phyloP scores from a whole-genome alignment of 2,329 filamentous ascomycete genomes.

The Aspergillus ibericus region DNA sequence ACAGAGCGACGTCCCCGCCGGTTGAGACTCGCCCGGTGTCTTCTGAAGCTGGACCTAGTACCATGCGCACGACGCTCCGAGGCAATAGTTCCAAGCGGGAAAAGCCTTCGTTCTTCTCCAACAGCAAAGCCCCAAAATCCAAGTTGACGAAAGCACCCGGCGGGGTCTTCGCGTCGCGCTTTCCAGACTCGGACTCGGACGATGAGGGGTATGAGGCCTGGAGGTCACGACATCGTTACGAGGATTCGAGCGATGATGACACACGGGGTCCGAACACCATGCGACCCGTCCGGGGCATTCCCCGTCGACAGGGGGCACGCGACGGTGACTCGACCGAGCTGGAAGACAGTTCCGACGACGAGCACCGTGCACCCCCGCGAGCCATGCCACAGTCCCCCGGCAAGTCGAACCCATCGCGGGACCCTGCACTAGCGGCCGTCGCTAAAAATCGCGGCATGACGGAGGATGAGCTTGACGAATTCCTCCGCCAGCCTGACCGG shows the following conservation, averaged over 20 bases:
- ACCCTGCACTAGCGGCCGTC: slow-evolving; percentile 36
- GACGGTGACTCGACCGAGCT: slow-evolving; percentile 64
- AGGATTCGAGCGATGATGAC: slow-evolving; percentile 70
- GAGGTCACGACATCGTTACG: slow-evolving; percentile 54
- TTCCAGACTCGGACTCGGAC: slow-evolving; percentile 65
- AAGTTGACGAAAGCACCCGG: slow-evolving; percentile 28
- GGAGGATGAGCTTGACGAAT: slow-evolving; percentile 35
- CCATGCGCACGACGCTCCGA: slow-evolving; percentile 51
- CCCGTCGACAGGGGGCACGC: slow-evolving; percentile 56
- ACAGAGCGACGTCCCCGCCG: slow-evolving; percentile 59
- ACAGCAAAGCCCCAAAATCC: slow-evolving; percentile 37
- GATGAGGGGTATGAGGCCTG: slow-evolving; percentile 54
- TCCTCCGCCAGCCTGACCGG: slow-evolving; percentile 32
- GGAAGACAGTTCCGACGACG: slow-evolving; percentile 60
- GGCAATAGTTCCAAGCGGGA: slow-evolving; percentile 48
- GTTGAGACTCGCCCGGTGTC: slow-evolving; percentile 53
- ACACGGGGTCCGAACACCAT: slow-evolving; percentile 35
- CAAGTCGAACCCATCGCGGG: slow-evolving; percentile 21
- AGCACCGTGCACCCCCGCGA: slow-evolving; percentile 26
- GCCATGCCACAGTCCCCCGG: background rate
- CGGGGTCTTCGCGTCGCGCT: slow-evolving; percentile 47
- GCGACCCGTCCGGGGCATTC: slow-evolving; percentile 61
- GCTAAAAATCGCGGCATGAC: slow-evolving; percentile 59
- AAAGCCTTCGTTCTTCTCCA: slow-evolving; percentile 43
- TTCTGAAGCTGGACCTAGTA: slow-evolving; percentile 42